Conservation (phyloP, 805 yeast genomes). For the Lachancea meyersii region DNA sequence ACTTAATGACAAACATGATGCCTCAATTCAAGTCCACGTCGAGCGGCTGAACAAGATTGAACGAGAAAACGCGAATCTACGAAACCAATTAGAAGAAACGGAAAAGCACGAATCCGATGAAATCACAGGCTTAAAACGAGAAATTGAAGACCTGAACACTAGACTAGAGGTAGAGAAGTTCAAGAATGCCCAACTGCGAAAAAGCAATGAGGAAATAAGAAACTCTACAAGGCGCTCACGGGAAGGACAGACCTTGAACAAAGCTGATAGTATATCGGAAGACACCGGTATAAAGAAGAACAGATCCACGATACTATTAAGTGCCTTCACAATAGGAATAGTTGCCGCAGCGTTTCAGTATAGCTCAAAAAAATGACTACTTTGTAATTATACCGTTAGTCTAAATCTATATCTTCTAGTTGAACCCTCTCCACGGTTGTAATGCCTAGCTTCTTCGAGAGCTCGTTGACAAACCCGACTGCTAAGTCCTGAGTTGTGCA, state of each 20-base stretch:
- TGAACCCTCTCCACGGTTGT: conserved; percentile 35
- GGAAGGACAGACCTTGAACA: not conserved
- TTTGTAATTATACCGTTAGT: not conserved
- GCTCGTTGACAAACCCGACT: conserved; percentile 38
- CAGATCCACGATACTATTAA: conserved; percentile 9
- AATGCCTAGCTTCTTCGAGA: conserved; percentile 38
- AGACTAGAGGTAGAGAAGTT: conserved; percentile 32
- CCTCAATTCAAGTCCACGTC: conserved; percentile 16
- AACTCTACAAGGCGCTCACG: not conserved
- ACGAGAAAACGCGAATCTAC: conserved; percentile 13
- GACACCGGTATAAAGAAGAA: not conserved
- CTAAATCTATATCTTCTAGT: conserved; percentile 28
- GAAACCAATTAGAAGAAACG: conserved; percentile 13
- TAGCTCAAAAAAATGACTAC: conserved; percentile 6
- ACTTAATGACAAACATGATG: conserved; percentile 25
- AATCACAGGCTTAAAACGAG: conserved; percentile 20
- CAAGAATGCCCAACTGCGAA: conserved; percentile 22
- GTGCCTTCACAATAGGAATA: conserved; percentile 12
- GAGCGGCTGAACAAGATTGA: conserved; percentile 18
- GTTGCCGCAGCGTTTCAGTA: conserved; percentile 12
- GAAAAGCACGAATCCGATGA: conserved; percentile 14
- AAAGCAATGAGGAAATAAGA: conserved; percentile 8
- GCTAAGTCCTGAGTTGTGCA: conserved; percentile 37
- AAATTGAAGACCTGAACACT: conserved; percentile 30
- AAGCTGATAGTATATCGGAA: not conserved